Conservation (phyloP, 2,329 filamentous ascomycete species). For the Coniochaeta prunicola region DNA sequence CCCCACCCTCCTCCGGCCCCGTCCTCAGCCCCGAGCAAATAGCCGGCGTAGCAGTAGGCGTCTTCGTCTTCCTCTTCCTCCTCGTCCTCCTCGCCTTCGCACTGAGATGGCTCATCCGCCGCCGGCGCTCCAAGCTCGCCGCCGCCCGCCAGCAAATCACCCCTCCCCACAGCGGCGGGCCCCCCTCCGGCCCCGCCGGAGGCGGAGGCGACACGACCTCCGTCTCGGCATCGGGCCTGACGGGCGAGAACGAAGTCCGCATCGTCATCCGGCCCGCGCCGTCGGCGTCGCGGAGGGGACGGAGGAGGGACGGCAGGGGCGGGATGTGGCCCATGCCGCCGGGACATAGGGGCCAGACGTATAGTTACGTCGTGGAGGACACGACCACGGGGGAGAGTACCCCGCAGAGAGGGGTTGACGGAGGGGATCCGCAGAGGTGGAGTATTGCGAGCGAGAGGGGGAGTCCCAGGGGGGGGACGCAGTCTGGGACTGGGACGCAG, state of each 20-base stretch:
- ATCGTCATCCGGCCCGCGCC: slow-evolving; percentile 22
- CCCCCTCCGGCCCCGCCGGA: neutral
- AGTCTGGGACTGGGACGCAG: slow-evolving; percentile 30
- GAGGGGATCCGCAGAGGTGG: slow-evolving; percentile 16
- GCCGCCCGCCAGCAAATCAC: slow-evolving; percentile 10
- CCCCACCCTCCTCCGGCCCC: slow-evolving; percentile 2
- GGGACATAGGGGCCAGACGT: slow-evolving; percentile 14
- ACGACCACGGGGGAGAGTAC: slow-evolving; percentile 13
- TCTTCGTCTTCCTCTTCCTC: slow-evolving; percentile 15
- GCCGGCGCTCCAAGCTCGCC: slow-evolving; percentile 6
- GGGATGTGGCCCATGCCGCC: slow-evolving; percentile 21
- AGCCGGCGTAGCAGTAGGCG: slow-evolving; percentile 19
- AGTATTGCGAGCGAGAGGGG: slow-evolving; percentile 20
- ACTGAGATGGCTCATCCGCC: slow-evolving; percentile 11
- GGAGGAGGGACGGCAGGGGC: slow-evolving; percentile 1
- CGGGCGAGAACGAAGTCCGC: slow-evolving; percentile 18
- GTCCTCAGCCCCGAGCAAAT: slow-evolving; percentile 18
- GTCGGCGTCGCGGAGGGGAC: neutral
- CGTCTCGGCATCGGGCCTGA: slow-evolving; percentile 7
- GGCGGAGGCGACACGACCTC: neutral
- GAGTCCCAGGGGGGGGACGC: slow-evolving; percentile 5
- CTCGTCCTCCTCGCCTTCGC: slow-evolving; percentile 14
- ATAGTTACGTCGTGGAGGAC: slow-evolving; percentile 18
- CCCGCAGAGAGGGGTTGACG: neutral
- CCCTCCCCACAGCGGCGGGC: slow-evolving; percentile 2